Percentiles rank a stretch among this genome's conserved stretches.
Conservation (phyloP, 1,139 yeast genomes). For the Yamadazyma siamensis region DNA sequence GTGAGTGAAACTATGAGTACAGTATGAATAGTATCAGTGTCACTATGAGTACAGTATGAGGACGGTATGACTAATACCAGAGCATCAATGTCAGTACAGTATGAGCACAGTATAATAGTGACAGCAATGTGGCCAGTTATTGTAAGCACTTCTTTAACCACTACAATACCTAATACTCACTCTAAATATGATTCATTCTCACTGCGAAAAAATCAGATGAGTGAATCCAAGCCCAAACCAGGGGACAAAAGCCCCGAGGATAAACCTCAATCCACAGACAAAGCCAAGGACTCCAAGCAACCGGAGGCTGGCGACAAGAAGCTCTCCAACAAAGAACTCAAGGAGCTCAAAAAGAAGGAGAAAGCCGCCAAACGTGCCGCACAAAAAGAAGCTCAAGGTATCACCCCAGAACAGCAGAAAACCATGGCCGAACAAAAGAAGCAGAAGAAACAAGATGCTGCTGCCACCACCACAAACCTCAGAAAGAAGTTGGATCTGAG, state of each 20-base stretch:
- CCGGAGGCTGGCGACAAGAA: constrained; percentile 3
- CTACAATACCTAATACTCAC: too few relatives aligned
- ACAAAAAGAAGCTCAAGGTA: constrained; percentile 54
- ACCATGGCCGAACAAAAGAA: constrained; percentile 39
- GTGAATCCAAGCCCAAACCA: not conserved
- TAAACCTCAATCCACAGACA: not conserved
- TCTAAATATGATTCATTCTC: too few relatives aligned
- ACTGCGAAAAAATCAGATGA: not conserved
- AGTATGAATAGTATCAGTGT: not conserved
- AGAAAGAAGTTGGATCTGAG: constrained; percentile 57
- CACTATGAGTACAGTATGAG: too few relatives aligned
- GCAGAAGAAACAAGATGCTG: constrained; percentile 32
- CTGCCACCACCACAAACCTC: constrained; percentile 46
- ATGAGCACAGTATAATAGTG: too few relatives aligned
- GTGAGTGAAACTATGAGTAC: too few relatives aligned
- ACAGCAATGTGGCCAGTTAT: too few relatives aligned
- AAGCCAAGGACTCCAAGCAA: constrained; percentile 5
- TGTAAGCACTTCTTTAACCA: too few relatives aligned
- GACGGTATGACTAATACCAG: too few relatives aligned
- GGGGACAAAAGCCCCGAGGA: too few relatives aligned
- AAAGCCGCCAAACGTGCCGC: constrained; percentile 86
- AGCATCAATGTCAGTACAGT: too few relatives aligned
- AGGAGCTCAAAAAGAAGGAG: constrained; percentile 82
- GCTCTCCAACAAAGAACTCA: constrained; percentile 76
- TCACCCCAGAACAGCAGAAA: constrained; percentile 42